Conservation (phyloP, 78 protist genomes). For the Creolimax fragrantissima region DNA sequence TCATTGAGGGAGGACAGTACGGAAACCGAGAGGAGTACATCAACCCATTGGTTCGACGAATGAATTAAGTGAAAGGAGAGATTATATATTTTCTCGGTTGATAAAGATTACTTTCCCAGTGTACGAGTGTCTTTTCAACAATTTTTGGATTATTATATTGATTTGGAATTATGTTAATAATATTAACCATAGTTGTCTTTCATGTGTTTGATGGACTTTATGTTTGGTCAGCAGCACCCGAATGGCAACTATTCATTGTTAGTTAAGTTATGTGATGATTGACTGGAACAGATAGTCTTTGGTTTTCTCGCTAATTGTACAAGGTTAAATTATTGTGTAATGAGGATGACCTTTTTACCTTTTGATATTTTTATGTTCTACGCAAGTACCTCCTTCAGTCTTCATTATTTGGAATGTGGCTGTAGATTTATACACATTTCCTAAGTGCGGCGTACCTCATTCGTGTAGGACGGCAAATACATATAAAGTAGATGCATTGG, state of each 20-base stretch:
- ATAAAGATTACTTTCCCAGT: neutral
- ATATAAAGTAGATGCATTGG: no score
- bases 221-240: neutral
- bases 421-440: no score
- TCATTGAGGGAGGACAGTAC: conserved; percentile 96
- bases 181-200: neutral
- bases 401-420: no score
- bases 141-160: neutral
- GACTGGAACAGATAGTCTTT: no score
- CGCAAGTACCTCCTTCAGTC: no score
- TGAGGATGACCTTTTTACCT: no score
- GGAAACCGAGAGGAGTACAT: conserved; percentile 95
- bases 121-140: neutral
- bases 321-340: no score
- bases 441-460: no score
- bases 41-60: conserved; percentile 70
- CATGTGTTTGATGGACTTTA: neutral
- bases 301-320: no score
- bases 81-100: neutral
- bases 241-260: neutral
- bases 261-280: no score
- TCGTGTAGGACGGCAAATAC: no score
- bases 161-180: neutral
- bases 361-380: no score
- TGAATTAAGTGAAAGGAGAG: conserved; percentile 45